phyloP scores from a whole-genome alignment of 208 protist species.

The Acanthamoeba lenticulata region DNA sequence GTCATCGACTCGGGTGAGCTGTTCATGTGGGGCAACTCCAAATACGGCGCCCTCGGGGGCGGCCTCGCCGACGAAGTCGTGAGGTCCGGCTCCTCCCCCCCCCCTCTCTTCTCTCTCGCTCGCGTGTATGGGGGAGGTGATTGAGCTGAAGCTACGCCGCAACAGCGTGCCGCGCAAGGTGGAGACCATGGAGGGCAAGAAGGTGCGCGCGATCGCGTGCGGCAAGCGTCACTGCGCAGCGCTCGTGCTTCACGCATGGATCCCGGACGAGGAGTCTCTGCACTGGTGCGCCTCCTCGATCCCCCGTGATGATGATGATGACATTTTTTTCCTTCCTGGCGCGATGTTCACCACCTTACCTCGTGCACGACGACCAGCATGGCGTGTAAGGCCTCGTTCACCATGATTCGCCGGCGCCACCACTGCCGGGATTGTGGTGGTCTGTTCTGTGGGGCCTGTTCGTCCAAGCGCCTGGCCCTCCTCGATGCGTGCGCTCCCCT shows the following conservation, averaged over 20 bases:
- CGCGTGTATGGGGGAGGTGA: no score
- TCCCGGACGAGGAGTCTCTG: conserved; percentile 13
- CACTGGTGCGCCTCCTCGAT: not conserved
- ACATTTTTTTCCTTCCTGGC: not conserved
- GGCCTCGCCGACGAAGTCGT: not conserved
- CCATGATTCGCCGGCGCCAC: conserved; percentile 14
- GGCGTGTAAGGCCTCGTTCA: conserved; percentile 40
- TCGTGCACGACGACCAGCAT: no score
- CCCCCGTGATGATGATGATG: no score
- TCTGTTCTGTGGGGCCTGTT: conserved; percentile 34
- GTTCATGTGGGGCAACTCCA: not conserved
- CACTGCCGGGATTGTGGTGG: conserved; percentile 56
- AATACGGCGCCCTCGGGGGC: not conserved
- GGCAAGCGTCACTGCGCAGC: not conserved
- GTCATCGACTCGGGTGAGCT: not conserved
- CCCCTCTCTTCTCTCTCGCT: no score
- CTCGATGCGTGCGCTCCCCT: not conserved
- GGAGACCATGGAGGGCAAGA: conserved; percentile 9
- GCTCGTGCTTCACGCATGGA: conserved; percentile 1
- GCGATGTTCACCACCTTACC: no score
- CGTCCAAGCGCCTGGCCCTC: not conserved
- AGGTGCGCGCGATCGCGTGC: not conserved
- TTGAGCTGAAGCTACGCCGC: not conserved
- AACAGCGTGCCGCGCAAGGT: not conserved
- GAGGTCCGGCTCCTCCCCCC: not conserved